A percentile compares a stretch with the other conserved stretches of the same genome.
Conservation (phyloP, 805 yeast species). For the Monosporozyma unispora region DNA sequence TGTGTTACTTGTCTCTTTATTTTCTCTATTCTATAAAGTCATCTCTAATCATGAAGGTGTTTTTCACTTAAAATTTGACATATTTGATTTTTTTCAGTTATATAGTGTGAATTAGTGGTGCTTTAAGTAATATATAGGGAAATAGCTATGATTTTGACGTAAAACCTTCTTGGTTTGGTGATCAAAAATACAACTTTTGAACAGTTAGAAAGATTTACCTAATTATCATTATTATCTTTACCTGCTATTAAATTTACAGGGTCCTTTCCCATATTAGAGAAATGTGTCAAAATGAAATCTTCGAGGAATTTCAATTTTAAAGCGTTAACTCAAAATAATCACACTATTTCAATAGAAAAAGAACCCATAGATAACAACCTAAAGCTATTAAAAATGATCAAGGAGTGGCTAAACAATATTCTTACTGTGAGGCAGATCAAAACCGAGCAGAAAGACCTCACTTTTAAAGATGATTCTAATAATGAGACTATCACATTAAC, state of each 20-base stretch:
- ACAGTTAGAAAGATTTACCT: too few relatives aligned
- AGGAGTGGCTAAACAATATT: constrained; percentile 1
- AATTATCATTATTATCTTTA: too few relatives aligned
- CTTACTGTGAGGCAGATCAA: constrained; percentile 6
- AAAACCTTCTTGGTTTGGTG: too few relatives aligned
- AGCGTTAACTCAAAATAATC: background rate
- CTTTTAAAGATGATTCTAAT: background rate
- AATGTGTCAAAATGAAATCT: background rate
- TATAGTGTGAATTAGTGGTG: too few relatives aligned
- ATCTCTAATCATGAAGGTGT: background rate
- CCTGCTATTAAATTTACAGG: background rate
- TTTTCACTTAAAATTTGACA: background rate
- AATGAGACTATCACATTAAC: constrained; percentile 11
- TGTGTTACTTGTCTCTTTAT: background rate
- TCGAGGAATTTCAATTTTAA: background rate
- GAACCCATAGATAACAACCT: background rate
- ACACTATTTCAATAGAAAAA: background rate
- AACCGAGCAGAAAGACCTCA: background rate
- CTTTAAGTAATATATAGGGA: too few relatives aligned
- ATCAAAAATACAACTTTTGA: too few relatives aligned
- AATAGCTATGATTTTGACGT: too few relatives aligned
- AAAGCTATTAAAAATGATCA: background rate
- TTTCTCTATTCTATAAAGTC: background rate
- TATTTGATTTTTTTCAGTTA: background rate
- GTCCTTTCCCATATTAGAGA: background rate